These are phyloP conservation scores for Colletotrichum siamense DNA, from an alignment of 2,329 filamentous ascomycete species.

Conservation along the genomic window DNA sequence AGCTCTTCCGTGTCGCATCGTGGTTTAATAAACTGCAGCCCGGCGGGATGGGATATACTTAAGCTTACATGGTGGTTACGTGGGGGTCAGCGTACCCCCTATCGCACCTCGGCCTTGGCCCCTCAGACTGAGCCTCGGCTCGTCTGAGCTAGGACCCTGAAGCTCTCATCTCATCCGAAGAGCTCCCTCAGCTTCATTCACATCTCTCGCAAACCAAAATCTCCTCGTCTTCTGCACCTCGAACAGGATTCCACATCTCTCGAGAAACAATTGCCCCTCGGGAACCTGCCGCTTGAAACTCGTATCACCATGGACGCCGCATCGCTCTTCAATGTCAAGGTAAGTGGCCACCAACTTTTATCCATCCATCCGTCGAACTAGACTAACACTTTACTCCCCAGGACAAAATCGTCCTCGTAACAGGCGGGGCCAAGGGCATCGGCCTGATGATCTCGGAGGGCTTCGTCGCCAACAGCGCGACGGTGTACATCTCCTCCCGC, in stretches of 20 bases:
- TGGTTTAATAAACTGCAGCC: background rate
- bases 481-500: constrained; percentile 70
- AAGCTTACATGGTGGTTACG: background rate
- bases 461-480: constrained; percentile 68
- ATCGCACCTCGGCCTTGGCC: background rate
- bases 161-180: background rate
- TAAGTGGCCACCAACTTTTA: too few relatives aligned
- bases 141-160: background rate
- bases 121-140: constrained; percentile 10
- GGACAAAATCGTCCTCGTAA: constrained; percentile 65
- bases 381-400: constrained; percentile 26
- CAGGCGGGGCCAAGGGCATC: constrained; percentile 65
- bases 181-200: background rate
- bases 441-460: constrained; percentile 72
- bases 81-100: background rate
- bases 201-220: background rate
- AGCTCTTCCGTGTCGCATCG: background rate
- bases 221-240: background rate
- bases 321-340: constrained; percentile 65
- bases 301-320: constrained; percentile 55
- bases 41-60: background rate
- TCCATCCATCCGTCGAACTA: background rate
- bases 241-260: background rate
- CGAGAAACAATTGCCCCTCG: background rate
- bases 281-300: background rate